A percentile compares a stretch with the other conserved stretches of the same genome.
Evolutionary conservation across 768 basidiomycete genomes (phyloP).

Genomic region (Boletus eberwhitei): DNA sequence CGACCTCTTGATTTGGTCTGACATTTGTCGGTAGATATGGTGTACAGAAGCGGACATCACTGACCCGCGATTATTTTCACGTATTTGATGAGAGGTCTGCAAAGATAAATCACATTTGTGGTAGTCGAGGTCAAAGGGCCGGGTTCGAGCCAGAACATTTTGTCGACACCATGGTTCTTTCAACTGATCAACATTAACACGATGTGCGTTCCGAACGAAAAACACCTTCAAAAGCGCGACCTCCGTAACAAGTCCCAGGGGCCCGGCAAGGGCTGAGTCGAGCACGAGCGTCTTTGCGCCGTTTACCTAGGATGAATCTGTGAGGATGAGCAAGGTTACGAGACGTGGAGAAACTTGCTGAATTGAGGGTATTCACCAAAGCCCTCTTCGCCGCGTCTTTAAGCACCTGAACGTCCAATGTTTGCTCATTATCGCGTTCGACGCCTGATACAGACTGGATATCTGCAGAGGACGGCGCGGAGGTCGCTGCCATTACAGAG

Average conservation of each 20-base stretch:
- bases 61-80: slow-evolving; percentile 90
- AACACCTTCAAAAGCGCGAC: slow-evolving; percentile 86
- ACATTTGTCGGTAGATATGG: slow-evolving; percentile 22
- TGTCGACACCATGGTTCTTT: slow-evolving; percentile 97
- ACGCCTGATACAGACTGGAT: slow-evolving; percentile 33
- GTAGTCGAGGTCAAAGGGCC: slow-evolving; percentile 82
- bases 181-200: slow-evolving; percentile 6
- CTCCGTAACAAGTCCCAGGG: slow-evolving; percentile 92
- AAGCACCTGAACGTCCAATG: slow-evolving; percentile 59
- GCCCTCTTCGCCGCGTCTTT: slow-evolving; percentile 78
- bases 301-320: slow-evolving; percentile 56
- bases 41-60: slow-evolving; percentile 8
- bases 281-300: slow-evolving; percentile 97
- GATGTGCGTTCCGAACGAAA: neutral
- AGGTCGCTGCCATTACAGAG: slow-evolving; percentile 28
- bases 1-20: slow-evolving; percentile 91
- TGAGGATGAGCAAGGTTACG: slow-evolving; percentile 2
- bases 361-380: slow-evolving; percentile 83
- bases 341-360: slow-evolving; percentile 40
- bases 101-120: slow-evolving; percentile 89
- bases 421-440: slow-evolving; percentile 35
- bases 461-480: slow-evolving; percentile 33
- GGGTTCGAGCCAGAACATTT: slow-evolving; percentile 98
- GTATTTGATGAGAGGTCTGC: slow-evolving; percentile 79
- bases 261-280: slow-evolving; percentile 82